Evolutionary conservation across 1,139 yeast genomes (phyloP), one percentile per base, ranked within the genome.

Genomic region (Saccharomyces hybrid): DNA sequence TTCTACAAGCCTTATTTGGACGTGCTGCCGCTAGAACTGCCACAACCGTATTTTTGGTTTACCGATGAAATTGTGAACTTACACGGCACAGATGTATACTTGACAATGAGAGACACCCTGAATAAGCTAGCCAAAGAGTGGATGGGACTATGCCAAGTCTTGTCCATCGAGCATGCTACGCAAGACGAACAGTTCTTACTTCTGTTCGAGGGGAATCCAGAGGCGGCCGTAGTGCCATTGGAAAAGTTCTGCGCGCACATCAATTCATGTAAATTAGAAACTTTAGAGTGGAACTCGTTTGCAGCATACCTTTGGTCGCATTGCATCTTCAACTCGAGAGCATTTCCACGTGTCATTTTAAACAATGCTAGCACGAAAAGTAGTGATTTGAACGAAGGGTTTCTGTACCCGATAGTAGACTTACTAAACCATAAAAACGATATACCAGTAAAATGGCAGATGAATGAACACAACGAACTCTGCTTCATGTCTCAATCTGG

Each of bases 361-460:
- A 60, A 64, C 1, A 62, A 69, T 13, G 62, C 62, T 2, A 60
- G 59, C 1, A 53, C 62, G n/a, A 62, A 62, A 2, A 60, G 60
- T 1, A 54, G 61, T 27, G 71, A 75, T 54, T 60, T 70, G 7
- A 79, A 80, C 53, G 81, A 81, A 58, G 88, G 86, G 2, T 84
- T 89, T 73, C 73, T 91, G 51, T 69, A 87, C 31, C 98, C 98
- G 0, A 68, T 90, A 6, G 78, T 89, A 25, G 98, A 90, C 65
- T 72, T 88, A 16, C 70, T 90, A 53, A 91, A 91, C 64, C 97
- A 88, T 67, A 73, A 78, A 54, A 82, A 84, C 29, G 73, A 70
- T 28, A 75, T 84, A 0, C 73, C 78, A n/a, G 90, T 89, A 1
- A 74, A 76, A 32, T 90, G 97, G 97, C 70, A 66, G 42, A 38